phyloP scores from a whole-genome alignment of 768 basidiomycete genomes.

The Infundibulicybe gibba region DNA sequence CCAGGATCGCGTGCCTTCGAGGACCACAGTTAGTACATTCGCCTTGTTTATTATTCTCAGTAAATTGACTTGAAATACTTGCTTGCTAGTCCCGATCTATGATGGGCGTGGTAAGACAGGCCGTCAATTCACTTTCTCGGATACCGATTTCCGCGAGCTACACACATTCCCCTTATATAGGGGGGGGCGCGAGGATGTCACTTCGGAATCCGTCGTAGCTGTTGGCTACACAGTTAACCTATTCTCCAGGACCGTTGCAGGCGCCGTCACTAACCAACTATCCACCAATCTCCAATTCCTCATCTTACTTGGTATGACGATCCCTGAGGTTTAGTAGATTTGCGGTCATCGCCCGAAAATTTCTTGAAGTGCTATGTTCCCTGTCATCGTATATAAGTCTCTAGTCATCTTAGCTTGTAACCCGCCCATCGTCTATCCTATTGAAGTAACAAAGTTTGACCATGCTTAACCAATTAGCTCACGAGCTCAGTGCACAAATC shows the following conservation, averaged over 20 bases:
- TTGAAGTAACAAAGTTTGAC: no score
- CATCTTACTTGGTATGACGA: not conserved
- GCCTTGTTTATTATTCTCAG: no score
- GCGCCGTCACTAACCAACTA: not conserved
- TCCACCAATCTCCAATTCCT: conserved; percentile 1
- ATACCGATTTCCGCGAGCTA: conserved; percentile 3
- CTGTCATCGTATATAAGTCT: no score
- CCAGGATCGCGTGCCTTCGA: no score
- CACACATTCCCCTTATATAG: not conserved
- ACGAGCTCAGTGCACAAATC: no score
- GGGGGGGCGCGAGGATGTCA: not conserved
- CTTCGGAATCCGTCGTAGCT: not conserved
- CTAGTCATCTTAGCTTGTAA: no score
- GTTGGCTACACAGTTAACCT: not conserved
- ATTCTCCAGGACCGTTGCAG: not conserved
- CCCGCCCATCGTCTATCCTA: no score
- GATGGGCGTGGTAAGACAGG: not conserved
- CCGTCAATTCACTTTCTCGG: conserved; percentile 4
- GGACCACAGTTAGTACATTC: no score
- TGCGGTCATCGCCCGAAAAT: no score
- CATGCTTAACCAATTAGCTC: no score
- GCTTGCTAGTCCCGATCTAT: conserved; percentile 7
- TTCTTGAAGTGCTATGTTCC: no score
- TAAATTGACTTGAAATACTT: not conserved
- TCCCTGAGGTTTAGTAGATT: no score